A percentile compares a stretch with the other conserved stretches of the same genome.
These are phyloP conservation scores for Ramaria sp. DNA, from an alignment of 768 basidiomycete species.

Conservation along the genomic window DNA sequence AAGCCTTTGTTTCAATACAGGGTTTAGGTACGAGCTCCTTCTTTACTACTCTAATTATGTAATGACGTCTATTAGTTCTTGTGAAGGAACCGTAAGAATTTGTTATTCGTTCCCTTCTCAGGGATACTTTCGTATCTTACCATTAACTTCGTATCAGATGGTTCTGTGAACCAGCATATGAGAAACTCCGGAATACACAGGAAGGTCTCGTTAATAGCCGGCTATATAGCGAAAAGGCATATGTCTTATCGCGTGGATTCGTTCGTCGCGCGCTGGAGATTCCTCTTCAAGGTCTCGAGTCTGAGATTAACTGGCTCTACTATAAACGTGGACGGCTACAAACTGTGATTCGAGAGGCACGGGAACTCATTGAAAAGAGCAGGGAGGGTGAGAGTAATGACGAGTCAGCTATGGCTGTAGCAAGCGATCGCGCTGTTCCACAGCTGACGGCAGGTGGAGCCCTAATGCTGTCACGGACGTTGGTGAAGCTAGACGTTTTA, in stretches of 20 bases:
- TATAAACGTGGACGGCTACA: constrained; percentile 48
- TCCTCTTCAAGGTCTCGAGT: constrained; percentile 58
- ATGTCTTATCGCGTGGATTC: constrained; percentile 81
- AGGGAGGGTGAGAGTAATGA: constrained; percentile 23
- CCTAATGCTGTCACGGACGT: constrained; percentile 64
- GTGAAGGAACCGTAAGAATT: constrained; percentile 92
- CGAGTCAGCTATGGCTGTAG: constrained; percentile 25
- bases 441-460: constrained; percentile 69
- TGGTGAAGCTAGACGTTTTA: constrained; percentile 46
- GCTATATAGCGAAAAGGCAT: constrained; percentile 88
- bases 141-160: constrained; percentile 34
- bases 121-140: neutral
- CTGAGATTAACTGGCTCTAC: constrained; percentile 70
- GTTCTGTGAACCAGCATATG: constrained; percentile 91
- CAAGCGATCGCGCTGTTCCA: constrained; percentile 48
- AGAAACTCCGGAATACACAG: constrained; percentile 82
- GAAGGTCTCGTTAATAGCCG: constrained; percentile 88
- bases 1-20: constrained; percentile 90
- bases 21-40: constrained; percentile 28
- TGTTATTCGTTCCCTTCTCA: constrained; percentile 23
- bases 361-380: constrained; percentile 59
- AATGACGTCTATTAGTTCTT: constrained; percentile 41
- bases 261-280: constrained; percentile 81
- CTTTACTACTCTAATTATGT: neutral
- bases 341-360: constrained; percentile 57